A percentile compares a stretch with the other conserved stretches of the same genome.
Evolutionary conservation across 108 stramenopile genomes (phyloP).

Genomic region (Fistulifera pelliculosa): DNA sequence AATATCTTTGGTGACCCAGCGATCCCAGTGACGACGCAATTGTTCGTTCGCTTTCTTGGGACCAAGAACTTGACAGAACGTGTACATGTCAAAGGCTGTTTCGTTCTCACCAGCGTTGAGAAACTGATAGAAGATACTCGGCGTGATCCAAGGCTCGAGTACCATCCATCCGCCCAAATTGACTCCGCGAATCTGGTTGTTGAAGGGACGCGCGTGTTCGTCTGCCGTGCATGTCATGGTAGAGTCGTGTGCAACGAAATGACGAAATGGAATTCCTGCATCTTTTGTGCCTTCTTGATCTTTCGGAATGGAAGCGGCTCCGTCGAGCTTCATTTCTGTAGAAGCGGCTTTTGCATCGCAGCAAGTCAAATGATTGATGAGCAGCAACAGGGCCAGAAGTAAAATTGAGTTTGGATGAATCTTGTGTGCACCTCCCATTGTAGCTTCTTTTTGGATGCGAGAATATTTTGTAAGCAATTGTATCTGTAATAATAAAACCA

Average conservation of each 20-base stretch:
- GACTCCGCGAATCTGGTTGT: constrained; percentile 81
- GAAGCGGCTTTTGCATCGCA: no score
- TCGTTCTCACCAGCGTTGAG: constrained; percentile 57
- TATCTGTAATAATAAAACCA: no score
- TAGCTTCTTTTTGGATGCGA: no score
- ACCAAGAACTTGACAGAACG: constrained; percentile 82
- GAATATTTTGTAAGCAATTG: no score
- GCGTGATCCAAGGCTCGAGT: constrained; percentile 92
- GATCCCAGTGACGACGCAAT: constrained; percentile 83
- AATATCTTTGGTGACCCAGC: constrained; percentile 80
- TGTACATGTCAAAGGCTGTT: constrained; percentile 81
- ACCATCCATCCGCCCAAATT: constrained; percentile 95
- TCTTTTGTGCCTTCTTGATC: no score
- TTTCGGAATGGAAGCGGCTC: no score
- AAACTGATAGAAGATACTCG: constrained; percentile 89
- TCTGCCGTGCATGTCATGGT: constrained; percentile 60
- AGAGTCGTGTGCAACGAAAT: constrained; percentile 56
- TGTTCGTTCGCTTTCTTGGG: constrained; percentile 76
- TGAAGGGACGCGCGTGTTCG: constrained; percentile 66
- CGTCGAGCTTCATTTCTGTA: no score
- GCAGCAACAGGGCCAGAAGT: no score
- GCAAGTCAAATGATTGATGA: no score
- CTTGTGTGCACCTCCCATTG: no score
- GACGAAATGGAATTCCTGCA: constrained; percentile 14
- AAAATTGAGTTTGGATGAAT: no score